Evolutionary conservation across 345 rosid genomes (phyloP).

Genomic region (Iberis pinnata): DNA sequence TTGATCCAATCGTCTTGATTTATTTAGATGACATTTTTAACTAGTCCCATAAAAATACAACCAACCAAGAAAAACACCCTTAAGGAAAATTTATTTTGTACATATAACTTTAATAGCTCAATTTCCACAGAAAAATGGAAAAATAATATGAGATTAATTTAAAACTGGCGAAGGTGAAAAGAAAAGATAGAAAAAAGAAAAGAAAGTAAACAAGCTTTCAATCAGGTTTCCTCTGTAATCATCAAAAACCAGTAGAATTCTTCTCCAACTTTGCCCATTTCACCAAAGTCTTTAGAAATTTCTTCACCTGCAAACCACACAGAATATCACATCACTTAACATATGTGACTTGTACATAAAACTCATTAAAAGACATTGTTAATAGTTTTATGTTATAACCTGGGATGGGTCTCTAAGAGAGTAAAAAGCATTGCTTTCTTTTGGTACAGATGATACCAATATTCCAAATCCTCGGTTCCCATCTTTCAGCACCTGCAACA

Average conservation of each 20-base stretch:
- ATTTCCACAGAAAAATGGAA: not conserved
- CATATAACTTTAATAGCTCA: not conserved
- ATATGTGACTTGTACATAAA: not conserved
- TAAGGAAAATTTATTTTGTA: not conserved
- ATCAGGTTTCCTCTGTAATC: not conserved
- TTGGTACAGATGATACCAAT: constrained; percentile 66
- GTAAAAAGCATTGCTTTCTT: constrained; percentile 64
- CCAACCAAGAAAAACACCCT: not conserved
- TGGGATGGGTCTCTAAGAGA: constrained; percentile 71
- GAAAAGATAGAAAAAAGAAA: too few species aligned
- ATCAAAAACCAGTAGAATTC: constrained; percentile 1
- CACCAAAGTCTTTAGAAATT: constrained; percentile 56
- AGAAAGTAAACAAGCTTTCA: not conserved
- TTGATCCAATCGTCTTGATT: not conserved
- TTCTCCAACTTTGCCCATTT: constrained; percentile 48
- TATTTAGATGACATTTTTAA: not conserved
- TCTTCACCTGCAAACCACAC: constrained; percentile 58
- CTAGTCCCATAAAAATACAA: not conserved
- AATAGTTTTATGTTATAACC: constrained; percentile 28
- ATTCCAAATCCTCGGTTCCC: constrained; percentile 66
- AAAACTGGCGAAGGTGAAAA: not conserved
- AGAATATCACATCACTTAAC: not conserved
- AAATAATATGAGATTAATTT: not conserved
- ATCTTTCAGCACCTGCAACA: constrained; percentile 46
- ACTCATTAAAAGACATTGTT: not conserved